These are phyloP conservation scores for Ganoderma leucocontextum DNA, from an alignment of 1,284 basidiomycete genomes.

Conservation along the genomic window DNA sequence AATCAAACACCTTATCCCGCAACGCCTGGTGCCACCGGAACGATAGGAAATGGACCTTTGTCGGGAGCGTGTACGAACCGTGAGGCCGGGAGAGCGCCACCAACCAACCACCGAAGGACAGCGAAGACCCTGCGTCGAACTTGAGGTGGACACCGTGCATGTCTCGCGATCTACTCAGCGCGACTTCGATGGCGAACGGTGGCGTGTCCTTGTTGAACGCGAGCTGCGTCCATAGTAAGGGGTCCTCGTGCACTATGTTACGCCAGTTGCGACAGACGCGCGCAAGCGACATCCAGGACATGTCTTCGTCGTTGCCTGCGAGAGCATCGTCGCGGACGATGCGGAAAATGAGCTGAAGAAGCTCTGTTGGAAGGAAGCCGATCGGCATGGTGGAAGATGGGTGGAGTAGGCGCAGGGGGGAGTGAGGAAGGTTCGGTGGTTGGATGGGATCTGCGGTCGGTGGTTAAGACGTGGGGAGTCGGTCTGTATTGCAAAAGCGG, in stretches of 20 bases:
- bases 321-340: slow-evolving; percentile 3
- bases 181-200: background rate
- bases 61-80: background rate
- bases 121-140: background rate
- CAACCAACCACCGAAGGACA: background rate
- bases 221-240: slow-evolving; percentile 4
- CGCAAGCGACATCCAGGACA: background rate
- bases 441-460: background rate
- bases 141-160: background rate
- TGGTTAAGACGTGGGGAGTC: background rate
- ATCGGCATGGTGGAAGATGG: background rate
- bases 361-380: background rate
- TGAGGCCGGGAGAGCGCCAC: background rate
- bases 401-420: background rate
- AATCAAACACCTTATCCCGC: background rate
- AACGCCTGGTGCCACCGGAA: background rate
- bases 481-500: background rate
- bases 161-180: background rate
- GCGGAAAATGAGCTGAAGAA: background rate
- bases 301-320: background rate
- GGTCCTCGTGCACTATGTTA: background rate
- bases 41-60: background rate
- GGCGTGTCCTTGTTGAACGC: background rate
- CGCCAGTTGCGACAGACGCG: slow-evolving; percentile 1
- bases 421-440: background rate